phyloP scores from a whole-genome alignment of 129 eudicot species.

The Lonicera japonica region DNA sequence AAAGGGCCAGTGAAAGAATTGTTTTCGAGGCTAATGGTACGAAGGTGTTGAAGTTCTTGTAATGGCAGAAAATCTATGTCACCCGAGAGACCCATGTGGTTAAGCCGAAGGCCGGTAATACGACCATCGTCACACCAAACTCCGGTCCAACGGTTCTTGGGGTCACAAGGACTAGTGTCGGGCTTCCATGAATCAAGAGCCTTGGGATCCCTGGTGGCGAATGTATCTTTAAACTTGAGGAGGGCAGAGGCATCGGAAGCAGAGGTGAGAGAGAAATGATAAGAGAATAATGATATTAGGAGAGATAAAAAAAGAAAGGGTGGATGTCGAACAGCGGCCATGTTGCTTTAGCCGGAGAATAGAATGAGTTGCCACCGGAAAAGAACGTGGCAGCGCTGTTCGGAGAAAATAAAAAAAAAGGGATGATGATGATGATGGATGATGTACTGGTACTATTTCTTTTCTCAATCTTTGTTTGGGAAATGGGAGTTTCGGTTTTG shows the following conservation, averaged over 20 bases:
- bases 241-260: conserved; percentile 31
- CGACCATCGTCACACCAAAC: conserved; percentile 30
- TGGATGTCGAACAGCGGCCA: conserved; percentile 40
- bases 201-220: conserved; percentile 24
- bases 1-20: conserved; percentile 59
- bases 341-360: conserved; percentile 15
- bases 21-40: conserved; percentile 40
- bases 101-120: conserved; percentile 34
- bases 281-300: conserved; percentile 1
- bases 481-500: conserved; percentile 15
- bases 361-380: conserved; percentile 10
- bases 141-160: conserved; percentile 46
- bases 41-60: conserved; percentile 20
- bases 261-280: conserved; percentile 17
- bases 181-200: conserved; percentile 40
- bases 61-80: conserved; percentile 29
- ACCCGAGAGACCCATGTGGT: conserved; percentile 44
- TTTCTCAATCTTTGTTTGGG: conserved; percentile 22
- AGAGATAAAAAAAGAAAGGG: conserved; percentile 2
- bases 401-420: conserved; percentile 4
- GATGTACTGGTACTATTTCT: too few relatives aligned
- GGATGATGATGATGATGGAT: too few relatives aligned
- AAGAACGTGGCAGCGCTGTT: conserved; percentile 27
- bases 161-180: conserved; percentile 43
- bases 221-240: conserved; percentile 43